Base-by-base conservation (phyloP, 2,329 filamentous ascomycete genomes). In the Neurospora crassa region DNA sequence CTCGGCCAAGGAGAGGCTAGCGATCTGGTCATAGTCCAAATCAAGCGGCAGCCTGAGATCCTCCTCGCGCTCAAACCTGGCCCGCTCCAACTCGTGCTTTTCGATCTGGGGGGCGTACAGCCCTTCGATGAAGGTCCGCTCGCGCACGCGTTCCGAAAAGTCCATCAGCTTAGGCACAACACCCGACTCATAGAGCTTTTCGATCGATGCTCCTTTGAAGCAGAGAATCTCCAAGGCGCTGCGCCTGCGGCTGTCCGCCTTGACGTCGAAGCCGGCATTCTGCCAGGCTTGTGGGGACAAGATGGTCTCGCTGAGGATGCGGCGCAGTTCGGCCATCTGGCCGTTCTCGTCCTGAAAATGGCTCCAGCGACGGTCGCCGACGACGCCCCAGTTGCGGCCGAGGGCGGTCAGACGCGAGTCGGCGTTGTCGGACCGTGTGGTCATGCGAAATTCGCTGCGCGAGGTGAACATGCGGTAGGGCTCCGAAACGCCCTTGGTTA, bases 391-490 rank as follows among this genome's bases (percentile, higher is more conserved):
- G 16, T 85, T 83, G 71, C 91, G 89, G 11, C 93, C 96, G 79
- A 91, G 90, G 40, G 87, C 85, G 0, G 96, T 98, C 40, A 99
- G 88, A 2, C 96, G 90, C 5, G 91, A 81, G 81, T 99, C 96
- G 43, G 96, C 96, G 78, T 99, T 99, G 83, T 99, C 96, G 67
- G 96, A 91, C 73, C 96, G 91, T 2, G 93, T 89, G 63, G 91
- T 93, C 87, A 99, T 94, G 73, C 96, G 92, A 81, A 96, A 99
- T 82, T 99, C 96, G 82, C 92, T 97, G 74, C 96, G 90, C 6
- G 92, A 92, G 2, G 96, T 99, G 83, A 99, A 99, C 94, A 99
- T 98, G 75, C 96, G 90, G 81, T 99, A 99, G 1, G 96, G 96
- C 79, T 99, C 96, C 2, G 92, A 94, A 40, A 99, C 96, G 68